A percentile compares a stretch with the other conserved stretches of the same genome.
phyloP scores from a whole-genome alignment of 768 basidiomycete species.

The Boletus rex-veris region DNA sequence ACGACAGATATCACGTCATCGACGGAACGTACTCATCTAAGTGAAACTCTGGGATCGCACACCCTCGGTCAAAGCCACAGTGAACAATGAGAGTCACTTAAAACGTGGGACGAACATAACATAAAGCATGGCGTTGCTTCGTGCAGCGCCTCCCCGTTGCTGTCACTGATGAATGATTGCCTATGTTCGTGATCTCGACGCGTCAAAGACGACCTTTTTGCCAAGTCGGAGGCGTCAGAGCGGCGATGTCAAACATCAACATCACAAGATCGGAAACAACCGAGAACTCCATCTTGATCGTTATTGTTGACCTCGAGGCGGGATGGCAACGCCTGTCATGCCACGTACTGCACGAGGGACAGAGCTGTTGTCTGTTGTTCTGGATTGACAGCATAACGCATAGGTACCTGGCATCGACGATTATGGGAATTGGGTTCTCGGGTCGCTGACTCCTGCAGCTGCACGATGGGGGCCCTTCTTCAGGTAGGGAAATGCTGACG shows the following conservation, averaged over 20 bases:
- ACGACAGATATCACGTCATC: too few relatives aligned
- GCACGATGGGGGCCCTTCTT: too few relatives aligned
- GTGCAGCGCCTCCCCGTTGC: background rate
- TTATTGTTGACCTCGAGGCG: background rate
- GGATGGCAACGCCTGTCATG: conserved; percentile 2
- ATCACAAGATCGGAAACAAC: background rate
- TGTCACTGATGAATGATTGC: background rate
- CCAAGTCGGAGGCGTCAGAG: background rate
- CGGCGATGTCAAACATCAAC: background rate
- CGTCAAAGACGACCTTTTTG: background rate
- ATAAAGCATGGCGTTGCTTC: background rate
- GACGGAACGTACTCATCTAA: background rate
- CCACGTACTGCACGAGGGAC: background rate
- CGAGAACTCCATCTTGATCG: background rate
- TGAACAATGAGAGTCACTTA: background rate
- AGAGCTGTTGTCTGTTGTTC: too few relatives aligned
- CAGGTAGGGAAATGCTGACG: too few relatives aligned
- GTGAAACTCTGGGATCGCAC: background rate
- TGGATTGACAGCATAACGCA: too few relatives aligned
- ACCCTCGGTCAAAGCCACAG: background rate
- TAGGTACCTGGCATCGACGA: background rate
- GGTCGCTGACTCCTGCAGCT: too few relatives aligned
- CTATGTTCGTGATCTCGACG: background rate
- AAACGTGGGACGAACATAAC: background rate
- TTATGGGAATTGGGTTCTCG: background rate